phyloP scores from a whole-genome alignment of 148 eudicot genomes.

The Amaranthus palmeri region DNA sequence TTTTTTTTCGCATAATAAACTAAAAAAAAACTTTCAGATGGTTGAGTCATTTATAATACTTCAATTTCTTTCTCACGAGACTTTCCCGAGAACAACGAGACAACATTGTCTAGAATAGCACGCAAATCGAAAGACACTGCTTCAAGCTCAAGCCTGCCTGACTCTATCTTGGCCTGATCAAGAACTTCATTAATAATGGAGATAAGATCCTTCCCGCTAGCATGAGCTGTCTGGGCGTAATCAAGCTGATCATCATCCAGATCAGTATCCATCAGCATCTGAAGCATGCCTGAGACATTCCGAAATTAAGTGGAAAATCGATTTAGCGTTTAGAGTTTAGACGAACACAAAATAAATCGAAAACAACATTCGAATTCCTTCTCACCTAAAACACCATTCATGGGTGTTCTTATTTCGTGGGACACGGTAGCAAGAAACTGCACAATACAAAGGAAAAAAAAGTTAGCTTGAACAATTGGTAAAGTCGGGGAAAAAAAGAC shows the following conservation, averaged over 20 bases:
- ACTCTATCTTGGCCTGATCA: slow-evolving; percentile 96
- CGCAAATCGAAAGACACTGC: slow-evolving; percentile 80
- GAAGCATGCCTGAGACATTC: slow-evolving; percentile 68
- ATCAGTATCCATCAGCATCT: slow-evolving; percentile 84
- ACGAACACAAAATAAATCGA: not conserved
- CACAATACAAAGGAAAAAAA: slow-evolving; percentile 24
- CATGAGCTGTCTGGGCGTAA: slow-evolving; percentile 79
- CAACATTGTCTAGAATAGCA: slow-evolving; percentile 64
- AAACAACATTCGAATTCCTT: not conserved
- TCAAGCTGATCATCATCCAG: slow-evolving; percentile 63
- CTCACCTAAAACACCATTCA: slow-evolving; percentile 93
- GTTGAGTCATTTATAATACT: slow-evolving; percentile 33
- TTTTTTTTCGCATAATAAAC: not conserved
- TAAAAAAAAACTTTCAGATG: not conserved
- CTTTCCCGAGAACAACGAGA: slow-evolving; percentile 68
- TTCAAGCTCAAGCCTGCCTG: slow-evolving; percentile 92
- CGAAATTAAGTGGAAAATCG: not conserved
- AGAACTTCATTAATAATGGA: slow-evolving; percentile 81
- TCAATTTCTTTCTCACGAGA: slow-evolving; percentile 72
- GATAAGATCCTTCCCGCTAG: slow-evolving; percentile 75
- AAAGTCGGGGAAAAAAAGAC: not conserved
- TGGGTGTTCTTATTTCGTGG: slow-evolving; percentile 94
- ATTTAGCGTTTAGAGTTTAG: not conserved
- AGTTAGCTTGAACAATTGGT: not conserved
- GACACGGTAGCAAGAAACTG: slow-evolving; percentile 98